Percentiles rank a stretch among this genome's conserved stretches.
Evolutionary conservation across 371 early-diverging fungal genomes (phyloP).

Genomic region (Phascolomyces articulosus): DNA sequence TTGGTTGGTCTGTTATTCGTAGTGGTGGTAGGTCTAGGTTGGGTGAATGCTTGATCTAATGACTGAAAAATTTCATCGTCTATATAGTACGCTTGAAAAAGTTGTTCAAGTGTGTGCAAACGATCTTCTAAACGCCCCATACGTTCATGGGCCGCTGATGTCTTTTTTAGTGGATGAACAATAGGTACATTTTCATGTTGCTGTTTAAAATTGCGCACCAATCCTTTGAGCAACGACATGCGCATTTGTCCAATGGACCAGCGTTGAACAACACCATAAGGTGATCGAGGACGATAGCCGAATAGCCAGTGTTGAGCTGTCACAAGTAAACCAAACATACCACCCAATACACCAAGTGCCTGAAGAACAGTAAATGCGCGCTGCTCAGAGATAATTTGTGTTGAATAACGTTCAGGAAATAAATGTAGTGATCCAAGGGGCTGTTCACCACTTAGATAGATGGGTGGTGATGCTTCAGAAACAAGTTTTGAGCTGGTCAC

Average conservation of each 20-base stretch:
- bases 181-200: constrained; percentile 28
- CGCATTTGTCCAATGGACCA: constrained; percentile 23
- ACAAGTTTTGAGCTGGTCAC: background rate
- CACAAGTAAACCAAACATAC: constrained; percentile 35
- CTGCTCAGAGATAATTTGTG: constrained; percentile 26
- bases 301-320: constrained; percentile 26
- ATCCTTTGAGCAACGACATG: constrained; percentile 25
- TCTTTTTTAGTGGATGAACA: constrained; percentile 29
- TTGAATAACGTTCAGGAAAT: constrained; percentile 19
- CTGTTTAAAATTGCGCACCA: constrained; percentile 19
- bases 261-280: constrained; percentile 18
- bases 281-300: constrained; percentile 41
- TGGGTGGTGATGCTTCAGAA: background rate
- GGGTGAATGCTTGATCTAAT: constrained; percentile 16
- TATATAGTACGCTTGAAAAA: constrained; percentile 44
- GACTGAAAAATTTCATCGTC: constrained; percentile 43
- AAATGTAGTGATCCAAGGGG: constrained; percentile 28
- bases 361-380: constrained; percentile 33
- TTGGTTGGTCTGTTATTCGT: background rate
- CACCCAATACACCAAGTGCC: constrained; percentile 36
- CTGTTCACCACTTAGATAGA: background rate
- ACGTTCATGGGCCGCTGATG: constrained; percentile 8
- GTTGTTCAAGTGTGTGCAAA: constrained; percentile 30
- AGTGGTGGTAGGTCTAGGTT: background rate
- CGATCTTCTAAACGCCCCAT: constrained; percentile 34